Evolutionary conservation across 2,329 filamentous ascomycete genomes (phyloP).

Genomic region (Sporothrix schenckii): DNA sequence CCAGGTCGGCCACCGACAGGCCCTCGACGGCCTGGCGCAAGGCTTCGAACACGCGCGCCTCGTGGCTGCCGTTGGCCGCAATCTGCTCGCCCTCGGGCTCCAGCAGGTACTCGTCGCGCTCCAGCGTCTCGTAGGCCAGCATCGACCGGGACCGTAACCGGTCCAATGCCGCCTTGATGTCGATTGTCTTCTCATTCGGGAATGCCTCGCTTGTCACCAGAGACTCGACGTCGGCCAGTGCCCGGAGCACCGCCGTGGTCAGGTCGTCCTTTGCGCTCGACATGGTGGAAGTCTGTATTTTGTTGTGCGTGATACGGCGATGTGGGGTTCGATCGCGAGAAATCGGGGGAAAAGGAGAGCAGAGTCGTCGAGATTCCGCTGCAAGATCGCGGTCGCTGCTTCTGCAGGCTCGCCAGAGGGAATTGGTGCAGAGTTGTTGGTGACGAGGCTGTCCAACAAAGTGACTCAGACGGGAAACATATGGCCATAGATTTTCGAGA

Average conservation of each 20-base stretch:
- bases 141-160: constrained; percentile 81
- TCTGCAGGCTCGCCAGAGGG: background rate
- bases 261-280: constrained; percentile 56
- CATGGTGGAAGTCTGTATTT: constrained; percentile 24
- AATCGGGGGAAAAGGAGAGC: background rate
- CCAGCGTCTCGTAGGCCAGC: constrained; percentile 81
- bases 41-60: constrained; percentile 79
- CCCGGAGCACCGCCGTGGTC: constrained; percentile 65
- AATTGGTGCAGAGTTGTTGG: background rate
- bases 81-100: constrained; percentile 76
- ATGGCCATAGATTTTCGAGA: constrained; percentile 24
- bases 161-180: constrained; percentile 86
- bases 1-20: constrained; percentile 75
- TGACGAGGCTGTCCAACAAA: constrained; percentile 22
- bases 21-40: constrained; percentile 74
- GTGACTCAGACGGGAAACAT: constrained; percentile 29
- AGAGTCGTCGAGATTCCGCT: background rate
- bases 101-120: constrained; percentile 74
- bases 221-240: constrained; percentile 64
- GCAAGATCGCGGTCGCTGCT: background rate
- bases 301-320: background rate
- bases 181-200: constrained; percentile 64
- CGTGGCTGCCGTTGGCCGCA: constrained; percentile 74
- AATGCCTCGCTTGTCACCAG: constrained; percentile 71
- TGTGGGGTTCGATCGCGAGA: too few relatives aligned